Conservation (phyloP, 345 rosid species). For the Hibiscus mutabilis region DNA sequence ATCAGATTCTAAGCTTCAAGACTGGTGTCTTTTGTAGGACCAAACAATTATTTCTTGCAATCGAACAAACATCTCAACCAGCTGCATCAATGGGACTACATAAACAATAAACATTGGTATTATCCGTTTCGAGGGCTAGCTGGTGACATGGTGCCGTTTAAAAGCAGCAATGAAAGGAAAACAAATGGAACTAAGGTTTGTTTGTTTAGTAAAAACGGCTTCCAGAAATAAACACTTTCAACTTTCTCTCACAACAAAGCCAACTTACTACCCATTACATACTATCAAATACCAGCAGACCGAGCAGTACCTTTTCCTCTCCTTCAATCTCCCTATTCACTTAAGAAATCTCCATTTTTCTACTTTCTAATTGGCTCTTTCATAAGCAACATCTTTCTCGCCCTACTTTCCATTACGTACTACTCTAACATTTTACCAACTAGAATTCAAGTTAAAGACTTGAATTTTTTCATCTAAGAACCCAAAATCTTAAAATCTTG, state of each 20-base stretch:
- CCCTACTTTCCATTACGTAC: too few relatives aligned
- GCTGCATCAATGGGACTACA: not conserved
- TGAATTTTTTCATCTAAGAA: too few relatives aligned
- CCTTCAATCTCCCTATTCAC: not conserved
- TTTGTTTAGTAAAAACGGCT: not conserved
- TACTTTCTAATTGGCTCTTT: not conserved
- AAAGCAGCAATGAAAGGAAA: not conserved
- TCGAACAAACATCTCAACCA: not conserved
- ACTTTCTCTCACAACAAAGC: not conserved
- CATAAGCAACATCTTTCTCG: not conserved
- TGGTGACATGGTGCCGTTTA: not conserved
- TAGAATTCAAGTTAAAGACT: too few relatives aligned
- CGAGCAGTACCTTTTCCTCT: not conserved
- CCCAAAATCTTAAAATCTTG: too few relatives aligned
- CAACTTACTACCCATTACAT: not conserved
- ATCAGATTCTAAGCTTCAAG: conserved; percentile 1
- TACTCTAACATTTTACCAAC: too few relatives aligned
- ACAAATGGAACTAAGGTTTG: not conserved
- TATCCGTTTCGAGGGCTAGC: not conserved
- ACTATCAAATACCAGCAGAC: not conserved
- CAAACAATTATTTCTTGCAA: not conserved
- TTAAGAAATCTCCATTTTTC: not conserved
- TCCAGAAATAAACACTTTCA: not conserved
- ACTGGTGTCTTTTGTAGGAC: not conserved
- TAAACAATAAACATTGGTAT: not conserved